A percentile compares a stretch with the other conserved stretches of the same genome.
Conservation (phyloP, 441 rosid genomes). For the Bocquillonia castaneifolia region DNA sequence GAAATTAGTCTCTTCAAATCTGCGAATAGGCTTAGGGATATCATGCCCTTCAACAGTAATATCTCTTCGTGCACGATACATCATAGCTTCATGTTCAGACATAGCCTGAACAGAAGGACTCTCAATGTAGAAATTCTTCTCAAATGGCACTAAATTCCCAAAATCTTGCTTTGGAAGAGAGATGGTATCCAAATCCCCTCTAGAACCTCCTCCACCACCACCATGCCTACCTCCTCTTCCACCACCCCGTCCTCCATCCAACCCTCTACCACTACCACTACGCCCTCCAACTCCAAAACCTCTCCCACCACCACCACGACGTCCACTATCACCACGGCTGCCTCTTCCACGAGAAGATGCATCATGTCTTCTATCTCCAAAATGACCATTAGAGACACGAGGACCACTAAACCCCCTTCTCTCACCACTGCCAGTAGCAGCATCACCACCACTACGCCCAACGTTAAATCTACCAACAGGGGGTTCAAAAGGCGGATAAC, state of each 20-base stretch:
- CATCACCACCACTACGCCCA: constrained; percentile 31
- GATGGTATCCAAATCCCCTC: constrained; percentile 59
- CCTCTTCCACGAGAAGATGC: constrained; percentile 28
- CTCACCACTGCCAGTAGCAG: constrained; percentile 1
- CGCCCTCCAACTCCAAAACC: constrained; percentile 28
- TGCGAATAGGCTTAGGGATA: constrained; percentile 73
- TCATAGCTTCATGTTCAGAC: constrained; percentile 61
- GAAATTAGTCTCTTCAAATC: constrained; percentile 79
- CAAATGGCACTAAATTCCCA: constrained; percentile 71
- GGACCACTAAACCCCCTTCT: constrained; percentile 14
- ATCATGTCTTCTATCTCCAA: constrained; percentile 22
- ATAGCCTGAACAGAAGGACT: constrained; percentile 55
- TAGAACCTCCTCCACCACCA: constrained; percentile 47
- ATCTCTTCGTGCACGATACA: constrained; percentile 59
- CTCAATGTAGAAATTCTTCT: constrained; percentile 82
- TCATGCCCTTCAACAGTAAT: constrained; percentile 81
- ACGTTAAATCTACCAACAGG: constrained; percentile 39
- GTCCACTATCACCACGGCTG: constrained; percentile 13
- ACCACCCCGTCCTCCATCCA: constrained; percentile 37
- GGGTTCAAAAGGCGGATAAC: constrained; percentile 46
- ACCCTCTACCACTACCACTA: constrained; percentile 26
- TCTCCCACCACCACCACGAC: constrained; percentile 31
- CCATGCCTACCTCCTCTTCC: constrained; percentile 54
- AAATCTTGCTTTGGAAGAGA: constrained; percentile 75
- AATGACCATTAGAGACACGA: constrained; percentile 14